Percentiles rank a stretch among this genome's conserved stretches.
Evolutionary conservation across 129 eudicot genomes (phyloP).

Genomic region (Logfia minima): DNA sequence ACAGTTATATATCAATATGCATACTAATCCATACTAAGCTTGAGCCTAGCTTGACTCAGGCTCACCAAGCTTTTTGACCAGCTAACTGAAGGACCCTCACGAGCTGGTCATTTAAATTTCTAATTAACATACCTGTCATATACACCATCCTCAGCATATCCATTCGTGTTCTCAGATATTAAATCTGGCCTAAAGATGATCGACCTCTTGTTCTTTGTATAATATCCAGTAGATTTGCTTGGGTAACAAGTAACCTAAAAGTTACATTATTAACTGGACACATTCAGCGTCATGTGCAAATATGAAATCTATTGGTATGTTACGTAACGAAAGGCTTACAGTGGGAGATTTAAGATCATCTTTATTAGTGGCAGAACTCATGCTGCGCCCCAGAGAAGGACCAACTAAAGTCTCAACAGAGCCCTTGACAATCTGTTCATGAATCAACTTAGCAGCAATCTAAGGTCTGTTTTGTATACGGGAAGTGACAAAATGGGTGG

Average conservation of each 20-base stretch:
- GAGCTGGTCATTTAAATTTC: neutral
- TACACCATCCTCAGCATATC: constrained; percentile 36
- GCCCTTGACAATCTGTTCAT: constrained; percentile 52
- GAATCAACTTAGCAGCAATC: constrained; percentile 23
- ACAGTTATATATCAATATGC: too few species aligned
- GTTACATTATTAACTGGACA: neutral
- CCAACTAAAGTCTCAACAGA: constrained; percentile 51
- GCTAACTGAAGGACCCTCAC: neutral
- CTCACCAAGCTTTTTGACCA: neutral
- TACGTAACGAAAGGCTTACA: constrained; percentile 26
- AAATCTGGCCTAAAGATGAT: constrained; percentile 50
- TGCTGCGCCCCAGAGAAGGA: constrained; percentile 40
- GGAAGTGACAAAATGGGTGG: neutral
- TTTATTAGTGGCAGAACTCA: constrained; percentile 47
- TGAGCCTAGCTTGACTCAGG: neutral
- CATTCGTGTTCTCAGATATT: constrained; percentile 30
- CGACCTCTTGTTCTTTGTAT: constrained; percentile 42
- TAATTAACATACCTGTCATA: constrained; percentile 43
- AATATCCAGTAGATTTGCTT: constrained; percentile 47
- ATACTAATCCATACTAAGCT: too few species aligned
- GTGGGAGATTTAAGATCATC: constrained; percentile 42
- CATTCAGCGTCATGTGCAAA: neutral
- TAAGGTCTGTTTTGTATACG: neutral
- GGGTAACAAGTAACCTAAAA: constrained; percentile 52
- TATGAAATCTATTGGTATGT: neutral